These are phyloP conservation scores for Diplodia sapinea DNA, from an alignment of 2,329 filamentous ascomycete species.

Conservation along the genomic window DNA sequence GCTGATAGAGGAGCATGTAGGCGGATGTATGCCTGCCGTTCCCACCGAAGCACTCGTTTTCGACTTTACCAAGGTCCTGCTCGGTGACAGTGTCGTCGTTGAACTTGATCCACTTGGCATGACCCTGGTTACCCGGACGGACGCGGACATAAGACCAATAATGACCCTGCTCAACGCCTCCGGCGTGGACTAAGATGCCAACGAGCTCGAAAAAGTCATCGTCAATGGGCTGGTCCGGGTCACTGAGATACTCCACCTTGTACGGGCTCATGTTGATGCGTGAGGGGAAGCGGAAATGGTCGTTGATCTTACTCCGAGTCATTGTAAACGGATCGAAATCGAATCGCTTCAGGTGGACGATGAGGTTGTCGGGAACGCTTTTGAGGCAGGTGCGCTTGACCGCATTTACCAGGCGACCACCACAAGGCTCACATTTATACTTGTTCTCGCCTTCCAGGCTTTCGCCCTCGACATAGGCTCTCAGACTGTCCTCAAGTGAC, in stretches of 20 bases:
- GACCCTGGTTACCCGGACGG: conserved; percentile 62
- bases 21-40: conserved; percentile 59
- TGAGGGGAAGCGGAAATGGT: conserved; percentile 85
- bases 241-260: conserved; percentile 81
- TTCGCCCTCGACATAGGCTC: conserved; percentile 95
- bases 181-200: conserved; percentile 91
- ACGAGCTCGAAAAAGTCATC: conserved; percentile 90
- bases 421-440: conserved; percentile 93
- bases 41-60: conserved; percentile 59
- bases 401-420: conserved; percentile 81
- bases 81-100: conserved; percentile 83
- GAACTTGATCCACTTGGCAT: conserved; percentile 80
- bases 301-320: conserved; percentile 90
- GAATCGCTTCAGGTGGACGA: conserved; percentile 91
- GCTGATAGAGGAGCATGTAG: conserved; percentile 98
- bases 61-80: conserved; percentile 78
- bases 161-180: conserved; percentile 91
- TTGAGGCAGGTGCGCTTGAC: conserved; percentile 92
- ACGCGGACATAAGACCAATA: conserved; percentile 97
- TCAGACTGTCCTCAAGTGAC: conserved; percentile 81
- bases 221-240: conserved; percentile 60
- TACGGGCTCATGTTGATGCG: conserved; percentile 87
- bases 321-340: conserved; percentile 80
- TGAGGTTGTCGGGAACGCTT: conserved; percentile 89
- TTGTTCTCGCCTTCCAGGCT: conserved; percentile 98